Evolutionary conservation across 371 early-diverging fungal genomes (phyloP).

Genomic region (Mortierella sp.): DNA sequence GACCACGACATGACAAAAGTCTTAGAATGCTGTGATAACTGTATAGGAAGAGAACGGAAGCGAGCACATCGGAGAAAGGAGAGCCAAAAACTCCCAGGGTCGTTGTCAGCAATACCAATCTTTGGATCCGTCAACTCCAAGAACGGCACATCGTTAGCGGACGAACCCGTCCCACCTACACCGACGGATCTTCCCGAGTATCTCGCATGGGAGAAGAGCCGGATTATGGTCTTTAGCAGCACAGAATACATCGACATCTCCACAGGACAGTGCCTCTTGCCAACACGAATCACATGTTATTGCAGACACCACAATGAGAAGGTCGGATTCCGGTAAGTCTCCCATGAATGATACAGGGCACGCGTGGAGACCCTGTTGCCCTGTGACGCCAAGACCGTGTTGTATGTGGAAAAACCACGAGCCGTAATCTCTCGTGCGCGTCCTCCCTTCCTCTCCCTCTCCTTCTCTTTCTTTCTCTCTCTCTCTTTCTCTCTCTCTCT

Average conservation of each 20-base stretch:
- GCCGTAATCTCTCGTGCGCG: not conserved
- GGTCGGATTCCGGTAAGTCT: slow-evolving; percentile 64
- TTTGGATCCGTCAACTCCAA: slow-evolving; percentile 46
- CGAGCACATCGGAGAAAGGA: slow-evolving; percentile 52
- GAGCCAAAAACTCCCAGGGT: slow-evolving; percentile 48
- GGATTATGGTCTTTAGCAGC: slow-evolving; percentile 53
- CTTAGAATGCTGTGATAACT: slow-evolving; percentile 69
- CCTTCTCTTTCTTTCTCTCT: slow-evolving; percentile 2
- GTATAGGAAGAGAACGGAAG: slow-evolving; percentile 74
- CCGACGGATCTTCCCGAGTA: slow-evolving; percentile 50
- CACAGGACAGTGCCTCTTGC: slow-evolving; percentile 74
- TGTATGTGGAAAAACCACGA: not conserved
- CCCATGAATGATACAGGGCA: not conserved
- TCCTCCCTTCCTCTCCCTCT: slow-evolving; percentile 3
- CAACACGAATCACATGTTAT: slow-evolving; percentile 82
- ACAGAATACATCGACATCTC: slow-evolving; percentile 67
- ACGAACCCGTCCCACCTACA: slow-evolving; percentile 45
- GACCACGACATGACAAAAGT: slow-evolving; percentile 69
- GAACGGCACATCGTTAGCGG: slow-evolving; percentile 16
- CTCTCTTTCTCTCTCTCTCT: no score
- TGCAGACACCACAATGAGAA: slow-evolving; percentile 82
- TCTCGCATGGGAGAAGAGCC: slow-evolving; percentile 39
- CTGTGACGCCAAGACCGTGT: slow-evolving; percentile 16
- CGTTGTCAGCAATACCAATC: slow-evolving; percentile 38
- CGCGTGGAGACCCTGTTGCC: not conserved